Conservation (phyloP, 2,329 filamentous ascomycete species). For the Macrophomina tecta region DNA sequence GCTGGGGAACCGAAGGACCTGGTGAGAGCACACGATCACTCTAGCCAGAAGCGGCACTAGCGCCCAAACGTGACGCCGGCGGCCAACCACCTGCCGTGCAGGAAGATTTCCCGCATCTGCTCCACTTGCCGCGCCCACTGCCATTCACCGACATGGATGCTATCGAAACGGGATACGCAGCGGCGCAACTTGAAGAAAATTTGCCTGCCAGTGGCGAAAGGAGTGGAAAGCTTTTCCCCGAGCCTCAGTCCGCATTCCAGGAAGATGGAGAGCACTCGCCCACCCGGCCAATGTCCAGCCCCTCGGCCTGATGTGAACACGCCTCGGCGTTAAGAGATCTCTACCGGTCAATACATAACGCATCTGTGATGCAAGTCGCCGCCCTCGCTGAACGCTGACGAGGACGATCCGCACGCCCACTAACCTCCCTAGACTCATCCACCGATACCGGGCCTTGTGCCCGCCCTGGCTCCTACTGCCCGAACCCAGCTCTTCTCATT, state of each 20-base stretch:
- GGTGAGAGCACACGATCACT: neutral
- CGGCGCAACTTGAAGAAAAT: neutral
- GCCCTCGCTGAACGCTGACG: constrained; percentile 3
- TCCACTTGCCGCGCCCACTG: constrained; percentile 20
- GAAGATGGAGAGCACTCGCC: neutral
- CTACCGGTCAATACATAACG: constrained; percentile 5
- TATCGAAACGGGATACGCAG: neutral
- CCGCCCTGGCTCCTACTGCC: constrained; percentile 1
- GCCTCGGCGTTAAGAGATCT: neutral
- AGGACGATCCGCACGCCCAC: constrained; percentile 6
- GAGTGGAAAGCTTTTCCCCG: neutral
- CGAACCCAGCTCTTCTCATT: neutral
- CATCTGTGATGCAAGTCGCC: neutral
- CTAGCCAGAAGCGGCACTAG: neutral
- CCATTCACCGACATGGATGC: constrained; percentile 22
- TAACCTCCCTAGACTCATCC: constrained; percentile 2
- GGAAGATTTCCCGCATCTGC: constrained; percentile 8
- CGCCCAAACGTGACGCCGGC: neutral
- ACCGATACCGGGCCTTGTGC: constrained; percentile 18
- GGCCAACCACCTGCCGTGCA: neutral
- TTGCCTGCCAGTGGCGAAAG: neutral
- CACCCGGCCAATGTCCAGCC: neutral
- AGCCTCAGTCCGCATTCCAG: neutral
- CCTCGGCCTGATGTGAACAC: neutral
- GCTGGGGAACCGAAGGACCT: neutral